Evolutionary conservation across 2,329 filamentous ascomycete genomes (phyloP).

Genomic region (Polytolypa hystricis): DNA sequence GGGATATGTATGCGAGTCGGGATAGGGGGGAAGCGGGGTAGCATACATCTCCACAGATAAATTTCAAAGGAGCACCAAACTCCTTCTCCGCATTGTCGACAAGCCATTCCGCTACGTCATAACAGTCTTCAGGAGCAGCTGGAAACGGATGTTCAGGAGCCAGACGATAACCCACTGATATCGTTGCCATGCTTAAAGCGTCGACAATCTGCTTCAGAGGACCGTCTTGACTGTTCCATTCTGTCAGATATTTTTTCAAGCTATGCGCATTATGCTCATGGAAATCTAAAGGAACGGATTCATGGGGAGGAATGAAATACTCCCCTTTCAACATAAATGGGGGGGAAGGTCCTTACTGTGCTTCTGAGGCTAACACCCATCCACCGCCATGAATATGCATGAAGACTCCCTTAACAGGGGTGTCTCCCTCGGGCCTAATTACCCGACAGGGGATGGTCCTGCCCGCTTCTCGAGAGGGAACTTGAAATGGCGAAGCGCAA

Average conservation of each 20-base stretch:
- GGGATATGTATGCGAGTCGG: not conserved
- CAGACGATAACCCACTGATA: conserved; percentile 49
- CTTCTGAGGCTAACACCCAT: conserved; percentile 29
- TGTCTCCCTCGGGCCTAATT: conserved; percentile 39
- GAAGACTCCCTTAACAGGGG: conserved; percentile 34
- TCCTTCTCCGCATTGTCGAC: conserved; percentile 35
- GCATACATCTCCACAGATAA: conserved; percentile 37
- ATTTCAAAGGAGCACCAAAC: conserved; percentile 33
- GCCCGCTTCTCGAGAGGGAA: conserved; percentile 43
- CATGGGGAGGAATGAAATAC: too few relatives aligned
- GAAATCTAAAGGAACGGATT: too few relatives aligned
- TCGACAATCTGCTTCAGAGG: conserved; percentile 42
- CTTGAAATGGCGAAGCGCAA: conserved; percentile 34
- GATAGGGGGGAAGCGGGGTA: conserved; percentile 1
- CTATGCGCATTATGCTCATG: too few relatives aligned
- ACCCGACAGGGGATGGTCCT: conserved; percentile 43
- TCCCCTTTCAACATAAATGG: too few relatives aligned
- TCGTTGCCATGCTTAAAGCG: conserved; percentile 35
- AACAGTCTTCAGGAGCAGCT: conserved; percentile 44
- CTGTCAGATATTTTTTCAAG: too few relatives aligned
- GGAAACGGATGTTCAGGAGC: conserved; percentile 51
- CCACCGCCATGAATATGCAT: conserved; percentile 47
- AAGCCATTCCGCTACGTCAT: conserved; percentile 45
- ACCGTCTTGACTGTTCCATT: conserved; percentile 35
- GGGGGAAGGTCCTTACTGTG: too few relatives aligned